Conservation (phyloP, 768 basidiomycete species). For the Boletus rufocinnamomeus region DNA sequence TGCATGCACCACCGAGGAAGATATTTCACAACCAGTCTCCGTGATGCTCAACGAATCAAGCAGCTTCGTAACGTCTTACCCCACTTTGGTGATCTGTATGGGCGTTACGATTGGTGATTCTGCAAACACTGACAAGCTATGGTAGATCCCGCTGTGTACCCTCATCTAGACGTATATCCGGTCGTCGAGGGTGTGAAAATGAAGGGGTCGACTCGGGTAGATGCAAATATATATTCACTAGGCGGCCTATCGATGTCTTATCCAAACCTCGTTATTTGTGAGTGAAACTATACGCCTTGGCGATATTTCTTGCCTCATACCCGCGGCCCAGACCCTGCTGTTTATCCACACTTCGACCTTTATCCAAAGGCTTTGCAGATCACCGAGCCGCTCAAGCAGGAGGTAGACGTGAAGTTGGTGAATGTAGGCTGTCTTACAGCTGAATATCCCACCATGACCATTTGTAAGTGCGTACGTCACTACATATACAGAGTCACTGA, state of each 20-base stretch:
- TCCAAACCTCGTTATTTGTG: slow-evolving; percentile 23
- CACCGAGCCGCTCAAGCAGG: slow-evolving; percentile 55
- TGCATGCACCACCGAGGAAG: slow-evolving; percentile 7
- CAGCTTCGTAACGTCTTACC: slow-evolving; percentile 28
- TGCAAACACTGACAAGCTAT: slow-evolving; percentile 7
- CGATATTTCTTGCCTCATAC: not conserved
- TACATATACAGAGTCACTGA: slow-evolving; percentile 10
- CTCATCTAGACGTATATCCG: slow-evolving; percentile 44
- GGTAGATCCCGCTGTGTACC: slow-evolving; percentile 43
- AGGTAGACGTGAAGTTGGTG: slow-evolving; percentile 27
- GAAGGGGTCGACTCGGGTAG: not conserved
- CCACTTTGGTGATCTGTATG: slow-evolving; percentile 41
- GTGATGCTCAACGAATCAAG: not conserved
- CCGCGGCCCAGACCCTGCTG: slow-evolving; percentile 36
- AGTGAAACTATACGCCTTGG: not conserved
- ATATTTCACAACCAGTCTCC: slow-evolving; percentile 1
- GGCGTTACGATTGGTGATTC: not conserved
- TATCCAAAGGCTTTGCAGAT: slow-evolving; percentile 38
- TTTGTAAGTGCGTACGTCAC: slow-evolving; percentile 27
- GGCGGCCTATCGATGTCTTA: not conserved
- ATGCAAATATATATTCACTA: not conserved
- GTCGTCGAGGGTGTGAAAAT: not conserved
- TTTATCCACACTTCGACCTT: slow-evolving; percentile 44
- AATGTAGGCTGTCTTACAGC: slow-evolving; percentile 8
- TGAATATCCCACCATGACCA: slow-evolving; percentile 29